Conservation (phyloP, 1,139 yeast genomes). For the Blastobotrys buckinghamii region DNA sequence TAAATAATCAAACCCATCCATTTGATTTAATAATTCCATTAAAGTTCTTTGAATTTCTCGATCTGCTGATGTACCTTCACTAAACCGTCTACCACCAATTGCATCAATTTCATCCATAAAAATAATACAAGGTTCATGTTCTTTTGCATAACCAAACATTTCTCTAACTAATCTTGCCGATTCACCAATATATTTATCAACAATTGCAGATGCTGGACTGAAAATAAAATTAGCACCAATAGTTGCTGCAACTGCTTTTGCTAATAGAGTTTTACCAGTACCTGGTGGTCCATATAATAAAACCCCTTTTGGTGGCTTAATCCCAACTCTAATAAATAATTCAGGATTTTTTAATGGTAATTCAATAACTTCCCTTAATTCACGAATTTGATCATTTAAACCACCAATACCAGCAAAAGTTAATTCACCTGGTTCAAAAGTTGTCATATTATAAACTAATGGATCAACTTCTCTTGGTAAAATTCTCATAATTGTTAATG, state of each 20-base stretch:
- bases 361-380: conserved; percentile 95
- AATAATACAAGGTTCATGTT: conserved; percentile 97
- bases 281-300: conserved; percentile 99
- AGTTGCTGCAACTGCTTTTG: conserved; percentile 98
- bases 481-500: conserved; percentile 94
- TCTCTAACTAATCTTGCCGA: conserved; percentile 95
- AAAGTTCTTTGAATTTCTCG: conserved; percentile 98
- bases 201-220: conserved; percentile 97
- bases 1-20: conserved; percentile 97
- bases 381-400: conserved; percentile 89
- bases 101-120: conserved; percentile 99
- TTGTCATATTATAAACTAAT: conserved; percentile 95
- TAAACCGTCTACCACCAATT: conserved; percentile 96
- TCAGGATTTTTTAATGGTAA: conserved; percentile 97
- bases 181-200: conserved; percentile 97
- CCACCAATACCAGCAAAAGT: conserved; percentile 98
- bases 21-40: conserved; percentile 95
- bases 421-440: conserved; percentile 94
- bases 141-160: conserved; percentile 97
- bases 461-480: conserved; percentile 99
- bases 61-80: conserved; percentile 98
- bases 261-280: conserved; percentile 92
- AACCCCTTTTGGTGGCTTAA: conserved; percentile 97
- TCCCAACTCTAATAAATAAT: conserved; percentile 90
- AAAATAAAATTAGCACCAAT: conserved; percentile 97